Evolutionary conservation across 75 land plant genomes (phyloP).

Genomic region (Sequoia sempervirens): DNA sequence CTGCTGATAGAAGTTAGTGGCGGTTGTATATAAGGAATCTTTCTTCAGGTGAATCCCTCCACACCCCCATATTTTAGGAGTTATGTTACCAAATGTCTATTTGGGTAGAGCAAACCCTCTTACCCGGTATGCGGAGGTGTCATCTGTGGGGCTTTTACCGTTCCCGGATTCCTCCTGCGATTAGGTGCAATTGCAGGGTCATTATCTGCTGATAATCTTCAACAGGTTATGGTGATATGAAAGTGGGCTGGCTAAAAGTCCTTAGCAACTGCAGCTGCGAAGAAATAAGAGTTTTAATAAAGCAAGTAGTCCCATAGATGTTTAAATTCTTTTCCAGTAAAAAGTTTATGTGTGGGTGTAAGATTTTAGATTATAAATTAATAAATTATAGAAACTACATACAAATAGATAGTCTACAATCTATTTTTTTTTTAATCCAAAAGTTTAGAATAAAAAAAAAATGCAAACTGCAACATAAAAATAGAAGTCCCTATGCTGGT

Average conservation of each 20-base stretch:
- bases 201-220: background rate
- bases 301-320: no score
- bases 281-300: no score
- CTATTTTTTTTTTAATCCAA: no score
- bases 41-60: background rate
- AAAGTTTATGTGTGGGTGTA: no score
- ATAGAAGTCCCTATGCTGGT: no score
- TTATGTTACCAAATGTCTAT: background rate
- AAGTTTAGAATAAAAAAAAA: no score
- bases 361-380: background rate
- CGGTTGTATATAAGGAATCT: background rate
- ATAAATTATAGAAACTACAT: background rate
- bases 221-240: background rate
- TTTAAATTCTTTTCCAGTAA: no score
- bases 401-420: background rate
- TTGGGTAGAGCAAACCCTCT: background rate
- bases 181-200: background rate
- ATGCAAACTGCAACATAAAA: no score
- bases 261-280: no score
- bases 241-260: no score
- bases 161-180: background rate
- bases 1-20: background rate
- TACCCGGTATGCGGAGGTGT: background rate
- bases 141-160: background rate
- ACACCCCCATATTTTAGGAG: background rate